These are phyloP conservation scores for Colletotrichum nymphaeae DNA, from an alignment of 2,329 filamentous ascomycete genomes.

Conservation along the genomic window DNA sequence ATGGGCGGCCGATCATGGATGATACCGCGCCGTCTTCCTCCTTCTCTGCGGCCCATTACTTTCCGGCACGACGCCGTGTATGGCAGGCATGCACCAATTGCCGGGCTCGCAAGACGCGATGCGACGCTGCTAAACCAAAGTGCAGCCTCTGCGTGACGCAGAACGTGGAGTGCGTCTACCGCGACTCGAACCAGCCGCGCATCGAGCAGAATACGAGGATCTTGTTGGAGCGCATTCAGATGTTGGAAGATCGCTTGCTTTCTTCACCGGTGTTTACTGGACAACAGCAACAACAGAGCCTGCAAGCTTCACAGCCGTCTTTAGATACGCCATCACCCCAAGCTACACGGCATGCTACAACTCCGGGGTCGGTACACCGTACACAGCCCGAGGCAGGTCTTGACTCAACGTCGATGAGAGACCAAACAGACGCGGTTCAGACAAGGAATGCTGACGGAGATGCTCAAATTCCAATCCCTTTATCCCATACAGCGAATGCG, in stretches of 20 bases:
- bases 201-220: conserved; percentile 44
- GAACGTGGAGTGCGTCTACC: conserved; percentile 44
- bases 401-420: not conserved
- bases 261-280: conserved; percentile 27
- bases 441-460: not conserved
- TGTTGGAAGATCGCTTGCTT: conserved; percentile 42
- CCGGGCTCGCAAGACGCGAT: conserved; percentile 44
- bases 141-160: conserved; percentile 43
- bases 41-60: conserved; percentile 30
- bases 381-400: not conserved
- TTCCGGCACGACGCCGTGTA: conserved; percentile 35
- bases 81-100: conserved; percentile 45
- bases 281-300: not conserved
- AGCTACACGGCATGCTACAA: not conserved
- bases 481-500: conserved; percentile 40
- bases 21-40: conserved; percentile 16
- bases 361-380: not conserved
- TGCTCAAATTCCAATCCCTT: conserved; percentile 34
- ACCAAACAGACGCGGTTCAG: not conserved
- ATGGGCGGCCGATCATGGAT: not conserved
- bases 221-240: conserved; percentile 44
- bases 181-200: conserved; percentile 42
- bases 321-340: not conserved
- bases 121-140: conserved; percentile 43
- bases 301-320: not conserved